These are phyloP conservation scores for Aspergillus pseudoglaucus DNA, from an alignment of 2,329 filamentous ascomycete species.

Conservation along the genomic window DNA sequence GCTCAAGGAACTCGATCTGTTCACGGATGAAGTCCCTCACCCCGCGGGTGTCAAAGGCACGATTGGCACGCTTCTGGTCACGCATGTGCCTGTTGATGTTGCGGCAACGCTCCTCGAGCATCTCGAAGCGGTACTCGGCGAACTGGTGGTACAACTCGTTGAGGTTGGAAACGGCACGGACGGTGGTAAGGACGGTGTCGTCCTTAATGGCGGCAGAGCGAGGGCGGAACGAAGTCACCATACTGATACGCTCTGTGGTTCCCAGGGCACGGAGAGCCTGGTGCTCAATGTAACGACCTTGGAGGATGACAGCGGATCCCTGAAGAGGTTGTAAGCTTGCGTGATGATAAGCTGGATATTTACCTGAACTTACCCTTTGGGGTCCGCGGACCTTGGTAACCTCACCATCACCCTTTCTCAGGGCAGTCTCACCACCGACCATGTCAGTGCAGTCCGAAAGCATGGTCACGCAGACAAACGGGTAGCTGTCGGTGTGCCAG, in stretches of 20 bases:
- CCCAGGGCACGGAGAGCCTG: slow-evolving; percentile 55
- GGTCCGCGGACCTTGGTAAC: slow-evolving; percentile 55
- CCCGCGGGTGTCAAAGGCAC: slow-evolving; percentile 24
- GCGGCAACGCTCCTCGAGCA: slow-evolving; percentile 52
- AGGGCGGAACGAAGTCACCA: slow-evolving; percentile 61
- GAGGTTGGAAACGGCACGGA: slow-evolving; percentile 53
- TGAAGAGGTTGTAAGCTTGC: slow-evolving; percentile 18
- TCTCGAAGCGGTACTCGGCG: slow-evolving; percentile 56
- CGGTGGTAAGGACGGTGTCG: slow-evolving; percentile 55
- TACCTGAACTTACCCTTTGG: slow-evolving; percentile 45
- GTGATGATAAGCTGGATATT: slow-evolving; percentile 1
- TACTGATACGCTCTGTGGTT: slow-evolving; percentile 56
- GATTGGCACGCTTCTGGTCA: slow-evolving; percentile 26
- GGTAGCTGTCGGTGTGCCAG: slow-evolving; percentile 61
- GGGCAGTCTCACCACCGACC: slow-evolving; percentile 59
- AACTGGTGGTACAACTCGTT: slow-evolving; percentile 56
- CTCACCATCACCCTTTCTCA: slow-evolving; percentile 49
- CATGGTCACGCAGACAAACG: slow-evolving; percentile 66
- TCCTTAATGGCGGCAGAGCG: slow-evolving; percentile 50
- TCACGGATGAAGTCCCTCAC: slow-evolving; percentile 21
- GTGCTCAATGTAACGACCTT: slow-evolving; percentile 62
- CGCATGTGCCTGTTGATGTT: slow-evolving; percentile 17
- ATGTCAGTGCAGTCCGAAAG: slow-evolving; percentile 57
- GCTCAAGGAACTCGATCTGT: slow-evolving; percentile 26
- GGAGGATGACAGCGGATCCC: slow-evolving; percentile 59